phyloP scores from a whole-genome alignment of 192 early-diverging fungal genomes.

The Backusella westeae region DNA sequence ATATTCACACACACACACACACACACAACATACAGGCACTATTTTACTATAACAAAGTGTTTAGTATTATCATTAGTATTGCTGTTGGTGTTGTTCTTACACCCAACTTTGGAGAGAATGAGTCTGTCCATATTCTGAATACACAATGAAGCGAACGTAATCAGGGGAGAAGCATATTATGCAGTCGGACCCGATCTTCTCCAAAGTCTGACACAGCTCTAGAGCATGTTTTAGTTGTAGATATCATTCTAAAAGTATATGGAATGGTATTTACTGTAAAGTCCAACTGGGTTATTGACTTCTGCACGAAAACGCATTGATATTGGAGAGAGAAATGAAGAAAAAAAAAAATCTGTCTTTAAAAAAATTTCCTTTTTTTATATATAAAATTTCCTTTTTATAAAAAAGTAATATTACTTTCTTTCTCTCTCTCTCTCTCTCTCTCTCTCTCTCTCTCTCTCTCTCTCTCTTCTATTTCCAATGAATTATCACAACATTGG shows the following conservation, averaged over 20 bases:
- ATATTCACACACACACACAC: too few relatives aligned
- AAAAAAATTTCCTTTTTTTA: not conserved
- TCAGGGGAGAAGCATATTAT: conserved; percentile 3
- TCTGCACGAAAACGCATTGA: conserved; percentile 66
- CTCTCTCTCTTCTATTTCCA: not conserved
- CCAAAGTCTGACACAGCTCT: conserved; percentile 1
- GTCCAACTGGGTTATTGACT: conserved; percentile 1
- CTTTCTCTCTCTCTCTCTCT: not conserved
- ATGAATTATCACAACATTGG: conserved; percentile 4
- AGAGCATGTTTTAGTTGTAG: too few relatives aligned
- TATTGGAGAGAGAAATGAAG: not conserved
- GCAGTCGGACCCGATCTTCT: not conserved
- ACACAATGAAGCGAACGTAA: not conserved
- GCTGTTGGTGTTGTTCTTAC: not conserved
- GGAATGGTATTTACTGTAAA: not conserved
- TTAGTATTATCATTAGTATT: not conserved
- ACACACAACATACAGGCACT: not conserved
- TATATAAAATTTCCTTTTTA: not conserved
- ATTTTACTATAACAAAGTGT: not conserved
- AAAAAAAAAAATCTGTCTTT: not conserved
- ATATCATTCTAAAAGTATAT: too few relatives aligned
- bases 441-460: not conserved
- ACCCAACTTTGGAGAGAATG: not conserved
- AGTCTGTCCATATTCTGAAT: not conserved
- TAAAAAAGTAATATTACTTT: not conserved